These are phyloP conservation scores for Leptographium radiaticola DNA, from an alignment of 2,329 filamentous ascomycete genomes.

Conservation along the genomic window DNA sequence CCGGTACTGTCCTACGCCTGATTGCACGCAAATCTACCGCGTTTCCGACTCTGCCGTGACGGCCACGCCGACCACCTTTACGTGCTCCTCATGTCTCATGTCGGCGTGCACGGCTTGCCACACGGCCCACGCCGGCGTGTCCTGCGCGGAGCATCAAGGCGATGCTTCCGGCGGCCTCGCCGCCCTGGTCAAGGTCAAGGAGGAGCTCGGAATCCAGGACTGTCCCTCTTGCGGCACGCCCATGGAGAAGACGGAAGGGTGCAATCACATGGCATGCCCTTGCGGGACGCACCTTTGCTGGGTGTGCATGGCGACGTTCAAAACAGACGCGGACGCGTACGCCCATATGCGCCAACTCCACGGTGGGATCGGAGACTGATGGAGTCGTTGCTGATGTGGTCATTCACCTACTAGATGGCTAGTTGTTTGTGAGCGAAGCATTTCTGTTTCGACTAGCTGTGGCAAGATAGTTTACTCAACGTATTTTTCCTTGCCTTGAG, in stretches of 20 bases:
- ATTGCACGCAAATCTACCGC: slow-evolving; percentile 30
- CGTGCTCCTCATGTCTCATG: slow-evolving; percentile 23
- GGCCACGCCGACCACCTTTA: slow-evolving; percentile 10
- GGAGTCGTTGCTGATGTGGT: no score
- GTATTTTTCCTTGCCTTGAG: no score
- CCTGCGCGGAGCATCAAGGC: neutral
- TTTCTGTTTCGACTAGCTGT: no score
- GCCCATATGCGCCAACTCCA: neutral
- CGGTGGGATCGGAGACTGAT: neutral
- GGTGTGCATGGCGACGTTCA: neutral
- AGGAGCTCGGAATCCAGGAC: slow-evolving; percentile 4
- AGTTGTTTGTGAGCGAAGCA: no score
- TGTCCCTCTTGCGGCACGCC: slow-evolving; percentile 2
- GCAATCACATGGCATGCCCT: slow-evolving; percentile 3
- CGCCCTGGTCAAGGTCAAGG: neutral
- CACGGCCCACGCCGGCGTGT: slow-evolving; percentile 16
- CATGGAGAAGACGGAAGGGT: slow-evolving; percentile 1
- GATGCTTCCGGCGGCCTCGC: neutral
- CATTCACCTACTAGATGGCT: no score
- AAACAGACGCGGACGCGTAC: neutral
- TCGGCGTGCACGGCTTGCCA: slow-evolving; percentile 23
- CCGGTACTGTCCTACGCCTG: slow-evolving; percentile 27
- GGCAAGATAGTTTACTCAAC: no score
- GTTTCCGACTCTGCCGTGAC: neutral
- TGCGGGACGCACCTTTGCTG: slow-evolving; percentile 5